Evolutionary conservation across 768 basidiomycete genomes (phyloP).

Genomic region (Nidula microcarpa): DNA sequence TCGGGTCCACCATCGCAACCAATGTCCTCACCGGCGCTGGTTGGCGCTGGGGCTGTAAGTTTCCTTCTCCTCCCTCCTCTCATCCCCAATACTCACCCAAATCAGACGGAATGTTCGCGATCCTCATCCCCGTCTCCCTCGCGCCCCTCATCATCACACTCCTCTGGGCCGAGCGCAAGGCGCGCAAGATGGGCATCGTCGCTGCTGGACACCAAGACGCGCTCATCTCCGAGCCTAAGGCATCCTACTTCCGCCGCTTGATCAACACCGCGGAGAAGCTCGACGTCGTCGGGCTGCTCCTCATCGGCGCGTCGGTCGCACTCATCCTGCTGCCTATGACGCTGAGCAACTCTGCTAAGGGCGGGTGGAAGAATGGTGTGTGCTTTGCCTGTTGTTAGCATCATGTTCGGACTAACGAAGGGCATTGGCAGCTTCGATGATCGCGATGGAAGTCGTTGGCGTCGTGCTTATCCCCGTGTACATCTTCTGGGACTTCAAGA

Average conservation of each 20-base stretch:
- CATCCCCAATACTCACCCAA: background rate
- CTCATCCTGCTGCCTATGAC: slow-evolving; percentile 57
- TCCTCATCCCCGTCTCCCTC: slow-evolving; percentile 48
- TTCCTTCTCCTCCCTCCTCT: slow-evolving; percentile 1
- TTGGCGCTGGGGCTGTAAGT: slow-evolving; percentile 73
- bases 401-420: too few species aligned
- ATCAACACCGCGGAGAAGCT: slow-evolving; percentile 27
- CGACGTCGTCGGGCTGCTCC: slow-evolving; percentile 47
- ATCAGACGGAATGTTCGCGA: slow-evolving; percentile 54
- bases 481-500: slow-evolving; percentile 42
- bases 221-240: background rate
- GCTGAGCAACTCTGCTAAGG: slow-evolving; percentile 32
- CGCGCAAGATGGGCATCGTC: slow-evolving; percentile 32
- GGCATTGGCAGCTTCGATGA: slow-evolving; percentile 38
- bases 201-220: background rate
- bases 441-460: slow-evolving; percentile 50
- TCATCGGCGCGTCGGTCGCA: slow-evolving; percentile 46
- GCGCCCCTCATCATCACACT: slow-evolving; percentile 51
- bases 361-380: slow-evolving; percentile 45
- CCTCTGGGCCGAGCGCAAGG: slow-evolving; percentile 50
- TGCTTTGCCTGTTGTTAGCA: slow-evolving; percentile 2
- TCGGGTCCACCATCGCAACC: slow-evolving; percentile 61
- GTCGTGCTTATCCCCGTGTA: slow-evolving; percentile 38
- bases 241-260: slow-evolving; percentile 13
- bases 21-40: slow-evolving; percentile 35